Conservation (phyloP, 208 protist genomes). For the Hexamita inflata region DNA sequence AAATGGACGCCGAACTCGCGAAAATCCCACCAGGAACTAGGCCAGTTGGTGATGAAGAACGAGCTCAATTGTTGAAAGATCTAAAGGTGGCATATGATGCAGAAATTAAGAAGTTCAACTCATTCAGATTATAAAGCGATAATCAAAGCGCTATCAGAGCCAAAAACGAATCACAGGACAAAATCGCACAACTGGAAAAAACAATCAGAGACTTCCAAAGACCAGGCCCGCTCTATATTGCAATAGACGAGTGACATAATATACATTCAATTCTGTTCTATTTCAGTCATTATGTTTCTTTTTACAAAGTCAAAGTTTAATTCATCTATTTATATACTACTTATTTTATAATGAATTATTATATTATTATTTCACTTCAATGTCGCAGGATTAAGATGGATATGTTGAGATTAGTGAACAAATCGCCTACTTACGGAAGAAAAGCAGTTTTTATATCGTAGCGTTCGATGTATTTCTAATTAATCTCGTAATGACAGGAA, state of each 20-base stretch:
- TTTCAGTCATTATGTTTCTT: too few relatives aligned
- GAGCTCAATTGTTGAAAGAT: neutral
- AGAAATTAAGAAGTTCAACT: neutral
- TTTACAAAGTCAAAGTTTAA: too few relatives aligned
- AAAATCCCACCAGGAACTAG: neutral
- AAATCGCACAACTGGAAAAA: conserved; percentile 21
- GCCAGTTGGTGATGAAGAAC: conserved; percentile 8
- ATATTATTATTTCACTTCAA: too few relatives aligned
- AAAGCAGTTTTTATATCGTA: too few relatives aligned
- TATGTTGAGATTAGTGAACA: too few relatives aligned
- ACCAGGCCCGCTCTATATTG: conserved; percentile 1
- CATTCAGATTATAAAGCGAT: conserved; percentile 5
- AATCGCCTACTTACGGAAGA: too few relatives aligned
- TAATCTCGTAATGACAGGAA: too few relatives aligned
- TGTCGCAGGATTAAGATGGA: too few relatives aligned
- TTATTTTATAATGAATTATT: too few relatives aligned
- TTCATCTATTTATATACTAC: too few relatives aligned
- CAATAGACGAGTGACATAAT: neutral
- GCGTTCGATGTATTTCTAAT: too few relatives aligned
- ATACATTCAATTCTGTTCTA: too few relatives aligned
- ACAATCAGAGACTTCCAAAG: conserved; percentile 23
- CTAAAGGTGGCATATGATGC: neutral
- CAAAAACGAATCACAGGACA: neutral
- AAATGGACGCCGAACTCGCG: neutral
- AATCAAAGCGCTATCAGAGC: neutral